A percentile compares a stretch with the other conserved stretches of the same genome.
Conservation (phyloP, 352 stramenopile species). For the Phytophthora syringae region DNA sequence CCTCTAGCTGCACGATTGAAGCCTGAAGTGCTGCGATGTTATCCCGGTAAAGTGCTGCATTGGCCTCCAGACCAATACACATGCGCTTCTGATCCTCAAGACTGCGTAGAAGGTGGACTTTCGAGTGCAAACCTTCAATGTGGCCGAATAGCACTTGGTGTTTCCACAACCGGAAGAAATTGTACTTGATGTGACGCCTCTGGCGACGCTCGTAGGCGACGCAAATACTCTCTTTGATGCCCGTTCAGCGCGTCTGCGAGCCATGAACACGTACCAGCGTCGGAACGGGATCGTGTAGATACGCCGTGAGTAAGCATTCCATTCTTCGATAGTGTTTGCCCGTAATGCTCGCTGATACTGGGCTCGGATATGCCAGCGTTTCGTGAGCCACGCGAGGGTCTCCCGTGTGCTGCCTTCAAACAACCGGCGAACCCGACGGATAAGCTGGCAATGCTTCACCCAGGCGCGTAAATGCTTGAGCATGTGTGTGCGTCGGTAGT, state of each 20-base stretch:
- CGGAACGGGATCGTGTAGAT: conserved; percentile 81
- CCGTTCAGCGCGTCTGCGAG: conserved; percentile 43
- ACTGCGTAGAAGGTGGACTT: conserved; percentile 63
- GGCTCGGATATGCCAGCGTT: conserved; percentile 58
- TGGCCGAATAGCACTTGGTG: conserved; percentile 78
- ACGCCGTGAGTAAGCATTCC: conserved; percentile 62
- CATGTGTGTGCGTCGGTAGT: conserved; percentile 56
- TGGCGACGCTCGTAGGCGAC: conserved; percentile 70
- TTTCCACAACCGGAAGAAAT: conserved; percentile 85
- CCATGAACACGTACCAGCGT: conserved; percentile 65
- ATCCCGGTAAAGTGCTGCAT: conserved; percentile 63
- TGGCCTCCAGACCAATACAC: conserved; percentile 66
- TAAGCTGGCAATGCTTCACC: conserved; percentile 50
- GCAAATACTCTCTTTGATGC: conserved; percentile 65
- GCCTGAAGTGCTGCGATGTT: conserved; percentile 67
- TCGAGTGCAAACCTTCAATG: conserved; percentile 72
- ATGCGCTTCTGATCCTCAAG: conserved; percentile 84
- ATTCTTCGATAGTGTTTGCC: conserved; percentile 58
- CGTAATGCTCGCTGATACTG: conserved; percentile 65
- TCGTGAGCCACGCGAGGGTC: conserved; percentile 45
- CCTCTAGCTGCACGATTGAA: conserved; percentile 62
- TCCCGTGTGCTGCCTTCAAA: conserved; percentile 69
- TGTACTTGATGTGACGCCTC: conserved; percentile 72
- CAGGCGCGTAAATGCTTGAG: conserved; percentile 69
- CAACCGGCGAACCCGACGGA: conserved; percentile 62